Percentiles rank a stretch among this genome's conserved stretches.
These are phyloP conservation scores for Zelonia costaricensis DNA, from an alignment of 208 protist genomes.

Conservation along the genomic window DNA sequence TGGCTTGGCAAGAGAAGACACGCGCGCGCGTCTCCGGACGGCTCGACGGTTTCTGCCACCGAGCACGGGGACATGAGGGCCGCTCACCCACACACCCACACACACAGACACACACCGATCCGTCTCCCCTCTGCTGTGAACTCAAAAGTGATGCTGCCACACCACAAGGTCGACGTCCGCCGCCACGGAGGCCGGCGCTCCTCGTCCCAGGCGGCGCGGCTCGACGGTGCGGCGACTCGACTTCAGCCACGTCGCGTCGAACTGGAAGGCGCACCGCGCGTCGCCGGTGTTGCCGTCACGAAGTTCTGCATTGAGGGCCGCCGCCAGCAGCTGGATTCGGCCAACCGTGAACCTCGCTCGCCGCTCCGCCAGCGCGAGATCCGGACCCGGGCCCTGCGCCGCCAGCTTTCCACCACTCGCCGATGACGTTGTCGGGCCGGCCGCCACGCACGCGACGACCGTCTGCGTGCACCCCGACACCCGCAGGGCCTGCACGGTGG, in stretches of 20 bases:
- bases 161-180: constrained; percentile 14
- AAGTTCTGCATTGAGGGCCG: not conserved
- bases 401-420: not conserved
- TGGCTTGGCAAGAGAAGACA: no score
- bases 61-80: no score
- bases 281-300: not conserved
- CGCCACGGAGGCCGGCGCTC: not conserved
- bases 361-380: constrained; percentile 18
- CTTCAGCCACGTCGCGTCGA: constrained; percentile 23
- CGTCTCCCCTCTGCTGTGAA: not conserved
- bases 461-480: constrained; percentile 64
- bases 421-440: not conserved
- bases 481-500: constrained; percentile 66
- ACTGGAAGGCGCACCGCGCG: not conserved
- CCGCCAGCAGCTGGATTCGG: constrained; percentile 15
- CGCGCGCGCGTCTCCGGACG: no score
- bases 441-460: constrained; percentile 52
- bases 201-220: not conserved
- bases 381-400: no score
- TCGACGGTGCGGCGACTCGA: constrained; percentile 4
- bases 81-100: not conserved
- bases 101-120: no score
- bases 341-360: constrained; percentile 18
- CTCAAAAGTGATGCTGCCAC: constrained; percentile 25
- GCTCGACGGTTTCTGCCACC: no score